Evolutionary conservation across 805 yeast genomes (phyloP).

Genomic region (Saccharomycopsis fibuligera): DNA sequence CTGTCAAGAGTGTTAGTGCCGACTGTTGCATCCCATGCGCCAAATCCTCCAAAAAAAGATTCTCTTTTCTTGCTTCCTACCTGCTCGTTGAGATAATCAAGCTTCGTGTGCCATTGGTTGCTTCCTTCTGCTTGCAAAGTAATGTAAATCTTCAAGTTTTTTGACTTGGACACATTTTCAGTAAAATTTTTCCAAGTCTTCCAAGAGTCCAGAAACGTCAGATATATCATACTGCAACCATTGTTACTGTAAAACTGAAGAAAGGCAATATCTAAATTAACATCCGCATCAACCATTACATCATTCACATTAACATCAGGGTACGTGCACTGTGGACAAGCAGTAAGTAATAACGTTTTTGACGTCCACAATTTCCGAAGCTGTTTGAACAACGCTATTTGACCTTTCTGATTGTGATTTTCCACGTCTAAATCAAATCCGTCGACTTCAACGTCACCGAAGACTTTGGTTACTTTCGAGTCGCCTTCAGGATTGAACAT

Average conservation of each 20-base stretch:
- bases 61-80: constrained; percentile 4
- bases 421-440: constrained; percentile 22
- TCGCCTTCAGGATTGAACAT: constrained; percentile 47
- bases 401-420: constrained; percentile 41
- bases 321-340: constrained; percentile 64
- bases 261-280: constrained; percentile 52
- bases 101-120: constrained; percentile 13
- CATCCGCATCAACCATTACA: constrained; percentile 35
- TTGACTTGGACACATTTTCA: constrained; percentile 39
- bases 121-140: constrained; percentile 11
- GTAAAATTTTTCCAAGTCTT: constrained; percentile 58
- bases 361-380: constrained; percentile 31
- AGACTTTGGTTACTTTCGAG: constrained; percentile 11
- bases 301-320: constrained; percentile 46
- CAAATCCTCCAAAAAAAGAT: constrained; percentile 16
- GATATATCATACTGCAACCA: constrained; percentile 34
- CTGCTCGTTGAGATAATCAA: constrained; percentile 7
- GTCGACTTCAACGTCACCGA: constrained; percentile 18
- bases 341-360: constrained; percentile 47
- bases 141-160: constrained; percentile 13
- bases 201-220: constrained; percentile 29
- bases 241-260: constrained; percentile 62
- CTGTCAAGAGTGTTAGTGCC: constrained; percentile 10
- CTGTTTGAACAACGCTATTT: constrained; percentile 38
- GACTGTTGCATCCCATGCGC: constrained; percentile 20